phyloP scores from a whole-genome alignment of 2,329 filamentous ascomycete genomes.

The Talaromyces sp. region DNA sequence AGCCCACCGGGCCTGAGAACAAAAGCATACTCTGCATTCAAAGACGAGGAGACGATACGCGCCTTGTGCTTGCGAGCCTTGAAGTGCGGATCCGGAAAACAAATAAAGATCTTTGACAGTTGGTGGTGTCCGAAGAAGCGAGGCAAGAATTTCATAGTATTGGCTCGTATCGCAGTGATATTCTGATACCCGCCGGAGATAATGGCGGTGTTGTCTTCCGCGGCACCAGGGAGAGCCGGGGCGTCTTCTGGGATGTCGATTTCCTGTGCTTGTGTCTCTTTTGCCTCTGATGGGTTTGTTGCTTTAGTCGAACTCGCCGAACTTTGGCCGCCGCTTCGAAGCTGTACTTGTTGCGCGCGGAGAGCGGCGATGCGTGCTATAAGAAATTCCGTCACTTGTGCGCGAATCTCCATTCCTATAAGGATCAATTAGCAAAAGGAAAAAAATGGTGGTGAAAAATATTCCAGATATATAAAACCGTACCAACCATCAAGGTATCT shows the following conservation, averaged over 20 bases:
- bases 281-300: not conserved
- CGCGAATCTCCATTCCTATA: slow-evolving; percentile 84
- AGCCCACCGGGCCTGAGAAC: slow-evolving; percentile 77
- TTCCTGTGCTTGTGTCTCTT: not conserved
- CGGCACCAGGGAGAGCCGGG: slow-evolving; percentile 10
- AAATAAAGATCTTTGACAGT: slow-evolving; percentile 89
- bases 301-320: slow-evolving; percentile 24
- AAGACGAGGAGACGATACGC: slow-evolving; percentile 79
- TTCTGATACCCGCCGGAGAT: slow-evolving; percentile 66
- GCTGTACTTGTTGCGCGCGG: slow-evolving; percentile 44
- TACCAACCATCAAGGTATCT: slow-evolving; percentile 76
- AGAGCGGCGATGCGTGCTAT: slow-evolving; percentile 81
- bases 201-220: slow-evolving; percentile 13
- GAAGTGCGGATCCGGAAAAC: slow-evolving; percentile 98
- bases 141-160: slow-evolving; percentile 99
- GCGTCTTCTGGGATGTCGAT: slow-evolving; percentile 10
- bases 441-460: not conserved
- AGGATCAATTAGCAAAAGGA: not conserved
- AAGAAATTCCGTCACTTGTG: slow-evolving; percentile 85
- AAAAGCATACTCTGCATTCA: slow-evolving; percentile 92
- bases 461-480: slow-evolving; percentile 20
- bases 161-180: slow-evolving; percentile 80
- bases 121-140: slow-evolving; percentile 87
- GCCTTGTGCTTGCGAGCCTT: slow-evolving; percentile 97
- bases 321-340: slow-evolving; percentile 20